Evolutionary conservation across 129 eudicot species (phyloP), one percentile per base, ranked within the genome.

Genomic region (Tagetes erecta): DNA sequence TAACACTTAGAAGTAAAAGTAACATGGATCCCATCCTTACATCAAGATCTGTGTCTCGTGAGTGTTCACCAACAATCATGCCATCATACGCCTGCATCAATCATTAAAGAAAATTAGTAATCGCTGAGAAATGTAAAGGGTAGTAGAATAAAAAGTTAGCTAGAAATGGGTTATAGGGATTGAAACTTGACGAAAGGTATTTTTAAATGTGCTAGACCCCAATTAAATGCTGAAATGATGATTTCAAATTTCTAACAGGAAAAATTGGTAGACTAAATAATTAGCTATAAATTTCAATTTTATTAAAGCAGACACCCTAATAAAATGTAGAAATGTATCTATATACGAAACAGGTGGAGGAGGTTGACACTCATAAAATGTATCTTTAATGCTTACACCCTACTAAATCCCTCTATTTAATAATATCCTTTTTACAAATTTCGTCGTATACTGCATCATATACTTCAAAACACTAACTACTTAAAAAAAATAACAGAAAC

Each of bases 21-120:
- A 66, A 51, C 63, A 41, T 20, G 33, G 3, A 13, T 44, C n/a
- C 27, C 60, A 1, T 51, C 45, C 97, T 80, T 82, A 94, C 98
- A 86, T 94, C 98, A 81, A 94, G 95, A 88, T 94, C 98, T 2
- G 96, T 84, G 72, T 94, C 98, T 40, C 98, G 91, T 44, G 98
- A 88, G 80, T 94, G 97, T 85, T 94, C 98, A 68, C 98, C 98
- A 49, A 94, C 89, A 72, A 94, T 94, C 98, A 94, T 94, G 69
- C 98, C 98, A 82, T 94, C 98, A 69, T 94, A 94, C 51, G 98
- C n/a, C 98, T 94, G 96, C 86, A 86, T 50, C 33, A 38, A 53
- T 51, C 60, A 72, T 44, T 44, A 79, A 73, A 46, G 1, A 8
- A 51, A 38, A 27, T 78, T 14, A 56, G 52, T 41, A 49, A 10